Evolutionary conservation across 345 rosid species (phyloP).

Genomic region (Toxicodendron radicans): DNA sequence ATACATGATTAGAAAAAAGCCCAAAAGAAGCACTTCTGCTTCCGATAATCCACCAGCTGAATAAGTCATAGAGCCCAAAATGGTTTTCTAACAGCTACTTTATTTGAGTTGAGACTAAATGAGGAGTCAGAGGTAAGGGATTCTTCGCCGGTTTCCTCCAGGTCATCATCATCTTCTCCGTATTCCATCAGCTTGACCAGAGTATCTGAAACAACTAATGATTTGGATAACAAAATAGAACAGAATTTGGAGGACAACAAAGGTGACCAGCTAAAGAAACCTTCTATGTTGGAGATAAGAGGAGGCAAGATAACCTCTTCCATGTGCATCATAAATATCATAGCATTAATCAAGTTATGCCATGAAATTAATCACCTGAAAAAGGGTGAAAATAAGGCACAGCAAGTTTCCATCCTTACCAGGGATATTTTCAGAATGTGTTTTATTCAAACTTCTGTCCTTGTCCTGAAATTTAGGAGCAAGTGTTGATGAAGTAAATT

Average conservation of each 20-base stretch:
- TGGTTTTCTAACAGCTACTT: constrained; percentile 42
- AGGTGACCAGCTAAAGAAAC: neutral
- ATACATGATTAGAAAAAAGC: neutral
- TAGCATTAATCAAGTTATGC: neutral
- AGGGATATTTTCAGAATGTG: constrained; percentile 45
- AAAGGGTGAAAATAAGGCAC: neutral
- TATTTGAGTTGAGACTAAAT: constrained; percentile 16
- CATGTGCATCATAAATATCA: constrained; percentile 1
- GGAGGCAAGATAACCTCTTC: neutral
- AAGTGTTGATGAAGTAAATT: constrained; percentile 37
- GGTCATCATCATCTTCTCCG: constrained; percentile 64
- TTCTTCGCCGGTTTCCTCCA: constrained; percentile 42
- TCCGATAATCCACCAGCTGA: neutral
- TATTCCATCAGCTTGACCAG: constrained; percentile 80
- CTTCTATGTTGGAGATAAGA: neutral
- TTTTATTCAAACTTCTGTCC: constrained; percentile 22
- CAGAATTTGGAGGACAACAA: neutral
- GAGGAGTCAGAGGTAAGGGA: constrained; percentile 19
- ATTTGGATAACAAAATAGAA: neutral
- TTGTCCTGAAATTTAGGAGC: constrained; percentile 28
- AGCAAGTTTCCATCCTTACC: constrained; percentile 36
- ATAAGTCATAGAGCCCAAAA: constrained; percentile 59
- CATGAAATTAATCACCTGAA: constrained; percentile 5
- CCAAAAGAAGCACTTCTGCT: neutral
- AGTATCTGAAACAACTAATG: constrained; percentile 56